Evolutionary conservation across 129 eudicot genomes (phyloP).

Genomic region (Pittosporum tobira): DNA sequence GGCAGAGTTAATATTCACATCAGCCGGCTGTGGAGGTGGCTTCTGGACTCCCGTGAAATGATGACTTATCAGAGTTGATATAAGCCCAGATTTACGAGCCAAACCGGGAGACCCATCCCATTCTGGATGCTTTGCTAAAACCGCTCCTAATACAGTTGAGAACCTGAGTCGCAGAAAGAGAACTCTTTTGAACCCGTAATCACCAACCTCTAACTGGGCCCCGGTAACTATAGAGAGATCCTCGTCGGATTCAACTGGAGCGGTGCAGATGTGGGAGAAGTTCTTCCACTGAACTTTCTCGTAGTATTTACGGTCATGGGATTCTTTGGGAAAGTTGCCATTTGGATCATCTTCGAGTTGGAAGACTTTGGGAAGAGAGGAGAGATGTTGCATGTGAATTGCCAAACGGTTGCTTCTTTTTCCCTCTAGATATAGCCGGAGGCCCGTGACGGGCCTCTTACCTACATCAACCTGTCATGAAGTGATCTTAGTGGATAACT

Average conservation of each 20-base stretch:
- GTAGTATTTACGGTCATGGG: slow-evolving; percentile 62
- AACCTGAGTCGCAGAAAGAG: slow-evolving; percentile 83
- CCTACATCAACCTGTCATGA: slow-evolving; percentile 86
- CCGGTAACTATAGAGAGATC: slow-evolving; percentile 83
- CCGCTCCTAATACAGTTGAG: slow-evolving; percentile 66
- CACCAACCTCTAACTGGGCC: slow-evolving; percentile 76
- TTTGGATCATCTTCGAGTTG: slow-evolving; percentile 63
- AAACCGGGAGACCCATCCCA: slow-evolving; percentile 97
- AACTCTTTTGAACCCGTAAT: slow-evolving; percentile 75
- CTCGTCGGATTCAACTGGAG: slow-evolving; percentile 87
- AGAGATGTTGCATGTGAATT: slow-evolving; percentile 89
- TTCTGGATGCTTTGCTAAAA: slow-evolving; percentile 60
- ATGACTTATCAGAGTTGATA: slow-evolving; percentile 85
- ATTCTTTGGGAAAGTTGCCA: slow-evolving; percentile 39
- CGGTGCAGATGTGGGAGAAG: slow-evolving; percentile 96
- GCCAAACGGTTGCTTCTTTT: slow-evolving; percentile 85
- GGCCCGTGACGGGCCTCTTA: slow-evolving; percentile 91
- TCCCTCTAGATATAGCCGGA: slow-evolving; percentile 87
- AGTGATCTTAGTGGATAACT: no score
- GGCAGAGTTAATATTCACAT: slow-evolving; percentile 88
- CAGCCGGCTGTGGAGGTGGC: slow-evolving; percentile 78
- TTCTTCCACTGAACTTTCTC: slow-evolving; percentile 96
- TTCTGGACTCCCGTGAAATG: slow-evolving; percentile 72
- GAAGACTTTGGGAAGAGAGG: slow-evolving; percentile 80
- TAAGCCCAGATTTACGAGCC: slow-evolving; percentile 89